Base-by-base conservation (phyloP, 148 eudicot genomes). In the Vaccinium vitisidaea region DNA sequence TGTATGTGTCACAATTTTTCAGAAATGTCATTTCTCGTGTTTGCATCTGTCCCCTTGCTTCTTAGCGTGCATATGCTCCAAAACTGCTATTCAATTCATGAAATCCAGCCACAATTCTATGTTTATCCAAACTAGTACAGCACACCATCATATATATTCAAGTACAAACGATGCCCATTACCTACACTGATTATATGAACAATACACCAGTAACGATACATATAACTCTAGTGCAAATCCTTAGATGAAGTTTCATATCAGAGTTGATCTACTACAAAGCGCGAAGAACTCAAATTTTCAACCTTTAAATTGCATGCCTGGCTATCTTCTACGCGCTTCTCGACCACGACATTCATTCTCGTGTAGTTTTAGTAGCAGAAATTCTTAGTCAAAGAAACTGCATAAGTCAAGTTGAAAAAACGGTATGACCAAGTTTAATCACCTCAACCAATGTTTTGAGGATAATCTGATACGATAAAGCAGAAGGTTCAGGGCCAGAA, bases 401-500 rank as follows among this genome's bases (percentile, higher is more conserved):
- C n/a, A 16, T 43, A 56, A 73, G 52, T 32, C 49, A 80, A 13
- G 36, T 30, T 16, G 39, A 52, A 43, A 46, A 76, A n/a, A 55
- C 9, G 8, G 16, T 16, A 43, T 32, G 52, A 21, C 43, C 52
- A 69, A 70, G 18, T 80, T 59, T 9, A 15, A 75, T 83, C 92
- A 96, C 99, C 99, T 94, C 95, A 75, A 92, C 99, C 87, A 92
- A 92, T 83, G 85, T 93, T 84, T 93, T 96, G 46, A 96, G 95
- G 83, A 94, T 94, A 74, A 96, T 94, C 85, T 96, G 99, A 90
- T 93, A 94, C 23, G 99, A 94, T 83, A 96, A 23, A 82, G 98
- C 97, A 84, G 99, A 96, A 52, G 99, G 98, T 86, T 94, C 98
- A 78, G 99, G 99, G 70, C 99, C 99, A 56, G 94, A 92, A 87